Evolutionary conservation across 202 grass and related monocot species (phyloP).

Genomic region (Cymbopogon flexuosus): DNA sequence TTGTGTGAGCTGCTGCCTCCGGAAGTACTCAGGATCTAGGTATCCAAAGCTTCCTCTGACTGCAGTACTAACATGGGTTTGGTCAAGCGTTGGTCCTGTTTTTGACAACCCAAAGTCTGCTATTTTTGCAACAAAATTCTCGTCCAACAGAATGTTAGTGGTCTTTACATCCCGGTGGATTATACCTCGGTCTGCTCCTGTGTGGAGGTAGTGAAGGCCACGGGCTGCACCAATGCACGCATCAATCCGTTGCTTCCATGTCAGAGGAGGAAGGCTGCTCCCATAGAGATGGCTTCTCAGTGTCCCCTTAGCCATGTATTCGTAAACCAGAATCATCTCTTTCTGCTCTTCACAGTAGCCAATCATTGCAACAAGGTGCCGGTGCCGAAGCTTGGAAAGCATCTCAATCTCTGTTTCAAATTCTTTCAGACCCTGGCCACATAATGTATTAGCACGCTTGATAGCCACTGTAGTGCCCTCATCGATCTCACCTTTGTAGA

Average conservation of each 20-base stretch:
- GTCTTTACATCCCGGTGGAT: constrained; percentile 98
- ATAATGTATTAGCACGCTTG: constrained; percentile 73
- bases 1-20: constrained; percentile 85
- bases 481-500: constrained; percentile 75
- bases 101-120: constrained; percentile 93
- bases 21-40: constrained; percentile 90
- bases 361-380: constrained; percentile 91
- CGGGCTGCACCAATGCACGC: constrained; percentile 76
- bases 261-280: constrained; percentile 54
- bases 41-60: constrained; percentile 94
- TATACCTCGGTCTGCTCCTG: constrained; percentile 78
- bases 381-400: constrained; percentile 94
- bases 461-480: constrained; percentile 65
- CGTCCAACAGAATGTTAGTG: constrained; percentile 86
- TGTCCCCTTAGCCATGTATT: constrained; percentile 97
- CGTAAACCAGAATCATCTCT: constrained; percentile 92
- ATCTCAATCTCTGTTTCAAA: constrained; percentile 97
- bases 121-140: constrained; percentile 87
- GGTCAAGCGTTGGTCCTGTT: constrained; percentile 78
- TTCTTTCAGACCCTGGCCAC: constrained; percentile 79
- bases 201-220: constrained; percentile 94
- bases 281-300: constrained; percentile 87
- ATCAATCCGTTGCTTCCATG: constrained; percentile 85
- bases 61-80: constrained; percentile 95
- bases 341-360: constrained; percentile 93